These are phyloP conservation scores for Astraeus odoratus DNA, from an alignment of 768 basidiomycete species.

Conservation along the genomic window DNA sequence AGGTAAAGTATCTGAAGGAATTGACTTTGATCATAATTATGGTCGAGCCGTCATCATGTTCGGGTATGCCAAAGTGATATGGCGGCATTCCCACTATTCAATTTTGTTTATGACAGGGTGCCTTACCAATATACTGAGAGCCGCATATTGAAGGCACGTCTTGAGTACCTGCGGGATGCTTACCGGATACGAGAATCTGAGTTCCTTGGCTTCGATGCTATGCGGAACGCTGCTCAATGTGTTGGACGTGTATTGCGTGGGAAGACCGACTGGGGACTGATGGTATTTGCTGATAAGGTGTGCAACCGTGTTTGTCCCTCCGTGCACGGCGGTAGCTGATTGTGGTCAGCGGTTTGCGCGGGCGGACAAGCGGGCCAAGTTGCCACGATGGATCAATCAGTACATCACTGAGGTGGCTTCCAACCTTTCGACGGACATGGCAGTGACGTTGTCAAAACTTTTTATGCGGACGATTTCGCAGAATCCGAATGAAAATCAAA, in stretches of 20 bases:
- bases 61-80: constrained; percentile 49
- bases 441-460: constrained; percentile 84
- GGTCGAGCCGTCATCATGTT: constrained; percentile 99
- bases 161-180: constrained; percentile 97
- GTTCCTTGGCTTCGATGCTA: constrained; percentile 97
- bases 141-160: constrained; percentile 90
- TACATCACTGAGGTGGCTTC: constrained; percentile 98
- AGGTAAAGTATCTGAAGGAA: constrained; percentile 99
- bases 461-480: constrained; percentile 99
- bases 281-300: constrained; percentile 99
- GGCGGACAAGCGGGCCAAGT: constrained; percentile 88
- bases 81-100: neutral
- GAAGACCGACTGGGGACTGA: constrained; percentile 99
- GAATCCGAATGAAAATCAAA: constrained; percentile 93
- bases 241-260: constrained; percentile 96
- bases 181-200: constrained; percentile 98
- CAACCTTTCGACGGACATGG: constrained; percentile 98
- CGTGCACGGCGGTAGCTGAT: constrained; percentile 1
- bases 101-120: constrained; percentile 43
- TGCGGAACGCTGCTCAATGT: constrained; percentile 98
- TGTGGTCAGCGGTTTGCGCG: constrained; percentile 76
- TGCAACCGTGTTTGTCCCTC: constrained; percentile 4
- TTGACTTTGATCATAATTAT: constrained; percentile 99
- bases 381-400: constrained; percentile 98
- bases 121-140: constrained; percentile 99